These are phyloP conservation scores for Filobasidium uniguttulatum DNA, from an alignment of 1,284 basidiomycete genomes.

Conservation along the genomic window DNA sequence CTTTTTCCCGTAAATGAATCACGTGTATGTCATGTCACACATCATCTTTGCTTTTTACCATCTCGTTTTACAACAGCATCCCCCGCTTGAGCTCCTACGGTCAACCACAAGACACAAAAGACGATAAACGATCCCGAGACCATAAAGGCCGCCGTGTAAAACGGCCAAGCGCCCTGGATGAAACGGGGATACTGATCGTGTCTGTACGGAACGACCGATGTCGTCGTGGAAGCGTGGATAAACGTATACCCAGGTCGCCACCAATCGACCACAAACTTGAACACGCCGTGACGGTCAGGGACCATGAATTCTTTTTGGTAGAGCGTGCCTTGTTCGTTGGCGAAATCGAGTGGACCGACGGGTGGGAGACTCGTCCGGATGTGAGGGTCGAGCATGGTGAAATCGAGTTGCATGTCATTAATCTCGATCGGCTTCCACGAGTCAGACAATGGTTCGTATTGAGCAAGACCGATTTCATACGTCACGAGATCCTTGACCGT, in stretches of 20 bases:
- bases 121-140: slow-evolving; percentile 69
- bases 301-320: slow-evolving; percentile 69
- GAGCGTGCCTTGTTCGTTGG: slow-evolving; percentile 27
- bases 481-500: slow-evolving; percentile 72
- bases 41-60: slow-evolving; percentile 23
- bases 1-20: neutral
- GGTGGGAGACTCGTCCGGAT: slow-evolving; percentile 54
- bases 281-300: slow-evolving; percentile 93
- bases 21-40: too few relatives aligned
- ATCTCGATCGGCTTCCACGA: slow-evolving; percentile 59
- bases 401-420: slow-evolving; percentile 75
- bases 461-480: slow-evolving; percentile 48
- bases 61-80: slow-evolving; percentile 25
- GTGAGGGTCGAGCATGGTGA: slow-evolving; percentile 96
- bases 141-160: slow-evolving; percentile 77
- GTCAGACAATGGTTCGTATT: slow-evolving; percentile 22
- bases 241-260: slow-evolving; percentile 72
- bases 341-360: slow-evolving; percentile 7
- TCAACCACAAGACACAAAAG: slow-evolving; percentile 73
- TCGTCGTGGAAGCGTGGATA: slow-evolving; percentile 57
- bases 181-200: slow-evolving; percentile 93
- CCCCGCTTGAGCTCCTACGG: slow-evolving; percentile 44
- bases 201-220: slow-evolving; percentile 78
- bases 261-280: slow-evolving; percentile 84
- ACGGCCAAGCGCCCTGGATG: slow-evolving; percentile 86